phyloP scores from a whole-genome alignment of 495 filamentous ascomycete genomes.

The Penicillium malachiteum region DNA sequence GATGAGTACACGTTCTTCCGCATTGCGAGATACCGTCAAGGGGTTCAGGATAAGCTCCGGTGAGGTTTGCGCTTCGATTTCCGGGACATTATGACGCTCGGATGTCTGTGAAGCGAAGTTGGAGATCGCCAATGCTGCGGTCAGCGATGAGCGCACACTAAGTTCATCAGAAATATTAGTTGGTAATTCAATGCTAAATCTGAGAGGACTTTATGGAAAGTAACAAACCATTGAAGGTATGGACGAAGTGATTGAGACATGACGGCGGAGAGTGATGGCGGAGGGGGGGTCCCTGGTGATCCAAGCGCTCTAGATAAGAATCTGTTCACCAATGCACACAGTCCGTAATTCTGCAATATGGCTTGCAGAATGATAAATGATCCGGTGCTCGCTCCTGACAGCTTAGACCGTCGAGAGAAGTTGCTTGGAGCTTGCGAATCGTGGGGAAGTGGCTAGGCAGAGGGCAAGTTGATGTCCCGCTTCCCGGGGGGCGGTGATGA shows the following conservation, averaged over 20 bases:
- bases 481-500: constrained; percentile 23
- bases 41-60: constrained; percentile 96
- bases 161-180: background rate
- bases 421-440: background rate
- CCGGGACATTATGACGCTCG: constrained; percentile 93
- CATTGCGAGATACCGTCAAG: constrained; percentile 67
- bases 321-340: background rate
- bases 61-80: constrained; percentile 88
- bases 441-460: constrained; percentile 7
- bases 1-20: constrained; percentile 86
- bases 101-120: constrained; percentile 97
- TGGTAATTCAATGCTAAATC: background rate
- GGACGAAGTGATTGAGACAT: constrained; percentile 95
- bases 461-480: constrained; percentile 28
- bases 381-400: background rate
- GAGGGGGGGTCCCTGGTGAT: constrained; percentile 28
- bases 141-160: constrained; percentile 90
- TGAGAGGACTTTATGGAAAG: background rate
- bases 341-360: background rate
- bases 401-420: background rate
- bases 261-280: background rate
- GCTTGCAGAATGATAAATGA: constrained; percentile 3
- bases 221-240: constrained; percentile 67
- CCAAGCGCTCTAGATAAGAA: background rate
- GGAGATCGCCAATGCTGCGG: constrained; percentile 88